Conservation (phyloP, 2,329 filamentous ascomycete genomes). For the Gyromitra esculenta region DNA sequence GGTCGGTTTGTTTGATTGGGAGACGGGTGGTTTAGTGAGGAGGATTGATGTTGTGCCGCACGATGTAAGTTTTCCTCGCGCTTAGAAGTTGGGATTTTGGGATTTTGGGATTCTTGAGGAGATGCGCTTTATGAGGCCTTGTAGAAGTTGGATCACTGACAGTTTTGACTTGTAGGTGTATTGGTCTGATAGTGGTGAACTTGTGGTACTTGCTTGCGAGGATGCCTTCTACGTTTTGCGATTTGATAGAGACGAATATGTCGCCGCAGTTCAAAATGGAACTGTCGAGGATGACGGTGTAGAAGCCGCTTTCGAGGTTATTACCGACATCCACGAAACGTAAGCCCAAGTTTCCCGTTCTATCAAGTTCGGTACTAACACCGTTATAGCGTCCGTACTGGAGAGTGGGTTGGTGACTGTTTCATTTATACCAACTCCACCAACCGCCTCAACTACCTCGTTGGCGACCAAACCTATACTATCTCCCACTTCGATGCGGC, state of each 20-base stretch:
- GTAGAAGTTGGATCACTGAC: slow-evolving; percentile 3
- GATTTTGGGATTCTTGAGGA: not conserved
- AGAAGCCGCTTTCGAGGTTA: slow-evolving; percentile 93
- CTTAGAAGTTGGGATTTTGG: not conserved
- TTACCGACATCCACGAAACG: slow-evolving; percentile 94
- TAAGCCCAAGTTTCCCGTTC: slow-evolving; percentile 60
- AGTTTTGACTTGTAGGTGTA: slow-evolving; percentile 72
- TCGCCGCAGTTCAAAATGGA: slow-evolving; percentile 82
- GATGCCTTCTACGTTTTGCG: slow-evolving; percentile 94
- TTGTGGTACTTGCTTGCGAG: slow-evolving; percentile 91
- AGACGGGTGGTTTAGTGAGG: slow-evolving; percentile 84
- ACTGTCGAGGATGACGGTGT: slow-evolving; percentile 90
- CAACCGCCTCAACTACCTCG: slow-evolving; percentile 96
- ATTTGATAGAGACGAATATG: slow-evolving; percentile 87
- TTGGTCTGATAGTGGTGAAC: slow-evolving; percentile 96
- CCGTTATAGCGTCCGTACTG: slow-evolving; percentile 77
- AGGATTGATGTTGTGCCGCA: slow-evolving; percentile 80
- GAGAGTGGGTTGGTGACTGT: slow-evolving; percentile 98
- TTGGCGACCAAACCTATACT: slow-evolving; percentile 97
- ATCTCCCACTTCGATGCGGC: slow-evolving; percentile 96
- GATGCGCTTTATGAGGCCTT: not conserved
- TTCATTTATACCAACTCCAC: slow-evolving; percentile 99
- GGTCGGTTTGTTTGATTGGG: slow-evolving; percentile 97
- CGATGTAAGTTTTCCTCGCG: slow-evolving; percentile 63
- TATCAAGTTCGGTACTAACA: slow-evolving; percentile 54